Percentiles rank a stretch among this genome's conserved stretches.
phyloP scores from a whole-genome alignment of 176 grass and related monocot species.

The Areca catechu region DNA sequence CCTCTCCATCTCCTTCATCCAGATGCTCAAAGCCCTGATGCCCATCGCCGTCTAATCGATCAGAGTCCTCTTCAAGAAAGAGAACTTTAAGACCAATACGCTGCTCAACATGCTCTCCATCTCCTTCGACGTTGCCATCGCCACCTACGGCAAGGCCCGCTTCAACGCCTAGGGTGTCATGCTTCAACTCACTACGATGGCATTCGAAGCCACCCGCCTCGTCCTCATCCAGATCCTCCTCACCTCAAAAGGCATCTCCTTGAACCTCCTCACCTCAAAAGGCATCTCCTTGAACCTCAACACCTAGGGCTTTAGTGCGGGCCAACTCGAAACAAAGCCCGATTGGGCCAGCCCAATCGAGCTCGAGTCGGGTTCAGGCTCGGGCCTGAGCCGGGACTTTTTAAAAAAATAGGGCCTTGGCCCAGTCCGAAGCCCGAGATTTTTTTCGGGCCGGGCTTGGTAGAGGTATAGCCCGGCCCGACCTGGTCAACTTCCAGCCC shows the following conservation, averaged over 20 bases:
- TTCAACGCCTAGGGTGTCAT: conserved; percentile 56
- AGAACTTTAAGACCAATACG: conserved; percentile 47
- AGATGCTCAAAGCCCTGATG: conserved; percentile 99
- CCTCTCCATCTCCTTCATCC: conserved; percentile 97
- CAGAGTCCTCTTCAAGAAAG: conserved; percentile 70
- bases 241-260: conserved; percentile 87
- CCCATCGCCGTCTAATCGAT: conserved; percentile 93
- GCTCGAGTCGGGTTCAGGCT: too few relatives aligned
- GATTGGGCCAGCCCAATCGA: too few relatives aligned
- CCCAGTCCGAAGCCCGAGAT: too few relatives aligned
- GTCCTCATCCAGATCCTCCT: conserved; percentile 99
- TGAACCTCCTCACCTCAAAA: conserved; percentile 99
- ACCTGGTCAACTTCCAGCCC: too few relatives aligned
- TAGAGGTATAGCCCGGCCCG: too few relatives aligned
- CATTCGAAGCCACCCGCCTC: conserved; percentile 85
- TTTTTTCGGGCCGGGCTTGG: too few relatives aligned
- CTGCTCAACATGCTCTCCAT: conserved; percentile 99
- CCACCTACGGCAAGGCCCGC: conserved; percentile 68
- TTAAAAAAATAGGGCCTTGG: too few relatives aligned
- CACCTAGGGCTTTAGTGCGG: too few relatives aligned
- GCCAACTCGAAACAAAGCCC: too few relatives aligned
- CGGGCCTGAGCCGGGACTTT: too few relatives aligned
- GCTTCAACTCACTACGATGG: conserved; percentile 68
- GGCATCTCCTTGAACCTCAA: too few relatives aligned
- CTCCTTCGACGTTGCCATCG: conserved; percentile 80